Evolutionary conservation across 192 early-diverging fungal genomes (phyloP).

Genomic region (Backusella liffmaniae): DNA sequence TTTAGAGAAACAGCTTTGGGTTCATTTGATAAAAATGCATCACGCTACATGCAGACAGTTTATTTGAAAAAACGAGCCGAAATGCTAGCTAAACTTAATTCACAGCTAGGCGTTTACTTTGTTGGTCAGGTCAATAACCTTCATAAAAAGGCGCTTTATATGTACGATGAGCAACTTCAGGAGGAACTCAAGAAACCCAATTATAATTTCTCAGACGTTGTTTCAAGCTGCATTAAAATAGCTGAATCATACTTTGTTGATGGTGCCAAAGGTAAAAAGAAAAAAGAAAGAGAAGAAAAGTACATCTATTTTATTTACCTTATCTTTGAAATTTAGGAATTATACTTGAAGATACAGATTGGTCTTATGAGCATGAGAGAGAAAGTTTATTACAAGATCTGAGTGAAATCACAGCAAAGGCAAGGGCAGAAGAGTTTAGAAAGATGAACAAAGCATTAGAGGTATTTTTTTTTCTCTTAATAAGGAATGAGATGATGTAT

Average conservation of each 20-base stretch:
- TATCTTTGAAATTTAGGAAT: slow-evolving; percentile 25
- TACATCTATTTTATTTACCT: no score
- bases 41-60: slow-evolving; percentile 84
- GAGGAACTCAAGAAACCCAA: slow-evolving; percentile 20
- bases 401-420: slow-evolving; percentile 51
- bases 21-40: slow-evolving; percentile 87
- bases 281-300: neutral
- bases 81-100: slow-evolving; percentile 76
- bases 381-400: slow-evolving; percentile 61
- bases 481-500: slow-evolving; percentile 25
- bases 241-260: slow-evolving; percentile 18
- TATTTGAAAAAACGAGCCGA: slow-evolving; percentile 86
- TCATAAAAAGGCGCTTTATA: slow-evolving; percentile 64
- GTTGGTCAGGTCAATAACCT: slow-evolving; percentile 88
- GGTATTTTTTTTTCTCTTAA: slow-evolving; percentile 4
- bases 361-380: slow-evolving; percentile 63
- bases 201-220: slow-evolving; percentile 66
- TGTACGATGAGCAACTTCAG: slow-evolving; percentile 54
- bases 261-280: slow-evolving; percentile 37
- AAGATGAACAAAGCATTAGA: slow-evolving; percentile 60
- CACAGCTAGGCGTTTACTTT: slow-evolving; percentile 75
- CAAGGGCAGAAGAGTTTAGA: slow-evolving; percentile 64
- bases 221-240: slow-evolving; percentile 46
- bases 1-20: slow-evolving; percentile 58
- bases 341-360: slow-evolving; percentile 66